Evolutionary conservation across 75 land plant genomes (phyloP), one percentile per base, ranked within the genome.

Genomic region (Ceratopteris richardii): DNA sequence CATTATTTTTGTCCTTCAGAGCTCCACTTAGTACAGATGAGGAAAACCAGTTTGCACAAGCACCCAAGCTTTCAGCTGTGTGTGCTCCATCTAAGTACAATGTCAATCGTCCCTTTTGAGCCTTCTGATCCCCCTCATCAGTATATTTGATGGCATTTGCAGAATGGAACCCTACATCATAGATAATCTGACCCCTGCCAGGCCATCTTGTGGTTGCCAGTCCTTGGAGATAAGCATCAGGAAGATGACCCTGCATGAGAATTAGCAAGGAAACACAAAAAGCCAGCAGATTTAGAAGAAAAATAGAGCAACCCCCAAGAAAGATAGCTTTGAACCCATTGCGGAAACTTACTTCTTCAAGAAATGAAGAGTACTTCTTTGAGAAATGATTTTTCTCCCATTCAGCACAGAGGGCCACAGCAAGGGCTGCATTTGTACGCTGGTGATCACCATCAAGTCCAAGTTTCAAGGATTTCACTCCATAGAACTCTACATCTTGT

Each of bases 1-100:
- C 37, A 33, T 3, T 33, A 33, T 33, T 33, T 3, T 33, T 52
- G 29, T 9, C 54, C 28, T 12, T 52, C 25, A 3, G 6, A 24
- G 9, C 14, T 28, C 28, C 54, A 24, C 28, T 52, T 28, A 26
- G 5, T 31, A 57, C 58, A 51, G 65, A n/a, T 17, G 64, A 65
- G 30, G 77, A 83, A 69, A 86, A 95, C 99, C 99, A 95, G 43
- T 71, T 84, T 37, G 79, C 99, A 69, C 96, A 90, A 28, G 79
- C 81, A 39, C 81, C 99, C 96, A 95, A 79, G 72, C 99, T 95
- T 76, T 95, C 99, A 25, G 99, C 92, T 63, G 90, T 95, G 68
- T 90, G 99, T 22, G 99, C 99, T 43, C 99, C 99, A 80, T 95
- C 99, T 70, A 90, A 64, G 67, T 76, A 90, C 60, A 90, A 95